Base-by-base conservation (phyloP, 179 eudicot species). In the Actinidia chinensis region DNA sequence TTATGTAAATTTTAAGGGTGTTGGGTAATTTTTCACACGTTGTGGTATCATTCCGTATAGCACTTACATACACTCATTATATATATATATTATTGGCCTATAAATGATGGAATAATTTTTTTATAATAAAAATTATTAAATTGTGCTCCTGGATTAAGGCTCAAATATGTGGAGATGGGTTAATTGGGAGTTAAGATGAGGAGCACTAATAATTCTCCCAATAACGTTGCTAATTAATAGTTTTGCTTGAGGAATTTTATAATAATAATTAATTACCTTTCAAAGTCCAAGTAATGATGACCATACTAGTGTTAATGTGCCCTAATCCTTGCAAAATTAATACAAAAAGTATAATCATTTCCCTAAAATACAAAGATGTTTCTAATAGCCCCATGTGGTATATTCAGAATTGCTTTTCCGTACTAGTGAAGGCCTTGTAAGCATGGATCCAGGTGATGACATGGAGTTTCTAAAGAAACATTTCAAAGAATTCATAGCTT, bases 401-500 rank as follows among this genome's bases (percentile, higher is more conserved):
- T 76, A 0, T 71, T 56, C 85, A 92, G 97, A 89, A 91, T 81
- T 90, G 95, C 5, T 94, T 94, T 85, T 96, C 89, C 79, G 94
- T 91, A 50, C 88, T 94, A 71, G 97, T 88, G 82, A 92, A 89
- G 85, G 91, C 94, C 71, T 79, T 94, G 87, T 94, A 69, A 85
- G 94, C 81, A 74, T 94, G 88, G 93, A 93, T 68, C 90, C 88
- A 36, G 97, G 96, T 54, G 84, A 88, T 52, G 96, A 92, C 78
- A 85, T 94, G 94, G 90, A 94, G 78, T 82, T 84, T 40, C 75
- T 94, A 54, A 87, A 83, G 82, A 85, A 68, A 36, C 90, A 91
- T 51, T 94, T 92, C 80, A 91, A 90, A 65, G 92, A 87, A 79
- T 94, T 94, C 82, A 93, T 92, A 14, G 91, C 95, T 4, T 97